These are phyloP conservation scores for Cyberlindnera amylophila DNA, from an alignment of 805 yeast species.

Conservation along the genomic window DNA sequence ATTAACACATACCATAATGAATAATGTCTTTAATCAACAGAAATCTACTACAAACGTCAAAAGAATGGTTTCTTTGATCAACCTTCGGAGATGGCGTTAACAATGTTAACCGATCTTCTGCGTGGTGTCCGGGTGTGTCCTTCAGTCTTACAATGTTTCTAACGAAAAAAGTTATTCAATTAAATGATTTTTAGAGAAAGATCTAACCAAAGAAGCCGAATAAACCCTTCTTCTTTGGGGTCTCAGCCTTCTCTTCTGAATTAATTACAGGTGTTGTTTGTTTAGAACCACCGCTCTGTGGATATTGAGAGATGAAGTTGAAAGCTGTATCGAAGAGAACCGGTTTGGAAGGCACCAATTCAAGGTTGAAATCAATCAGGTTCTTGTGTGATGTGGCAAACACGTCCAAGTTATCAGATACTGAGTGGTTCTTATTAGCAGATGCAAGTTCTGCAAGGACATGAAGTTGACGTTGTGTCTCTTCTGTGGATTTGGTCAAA, in stretches of 20 bases:
- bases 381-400: slow-evolving; percentile 23
- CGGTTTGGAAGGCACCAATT: slow-evolving; percentile 76
- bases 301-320: slow-evolving; percentile 61
- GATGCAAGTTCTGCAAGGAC: slow-evolving; percentile 43
- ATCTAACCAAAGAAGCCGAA: slow-evolving; percentile 67
- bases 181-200: no score
- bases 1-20: no score
- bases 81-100: no score
- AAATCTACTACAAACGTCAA: no score
- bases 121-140: not conserved
- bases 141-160: not conserved
- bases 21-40: no score
- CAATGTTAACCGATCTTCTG: not conserved
- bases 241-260: slow-evolving; percentile 3
- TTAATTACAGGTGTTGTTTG: slow-evolving; percentile 4
- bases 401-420: slow-evolving; percentile 20
- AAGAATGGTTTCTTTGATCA: no score
- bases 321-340: slow-evolving; percentile 88
- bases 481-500: slow-evolving; percentile 21
- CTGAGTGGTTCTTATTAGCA: slow-evolving; percentile 29
- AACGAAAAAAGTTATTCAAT: no score
- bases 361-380: slow-evolving; percentile 30
- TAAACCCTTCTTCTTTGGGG: slow-evolving; percentile 55
- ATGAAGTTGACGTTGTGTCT: slow-evolving; percentile 32
- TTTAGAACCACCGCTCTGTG: slow-evolving; percentile 13